phyloP scores from a whole-genome alignment of 305 asterid species.

The Rubia tinctorum region DNA sequence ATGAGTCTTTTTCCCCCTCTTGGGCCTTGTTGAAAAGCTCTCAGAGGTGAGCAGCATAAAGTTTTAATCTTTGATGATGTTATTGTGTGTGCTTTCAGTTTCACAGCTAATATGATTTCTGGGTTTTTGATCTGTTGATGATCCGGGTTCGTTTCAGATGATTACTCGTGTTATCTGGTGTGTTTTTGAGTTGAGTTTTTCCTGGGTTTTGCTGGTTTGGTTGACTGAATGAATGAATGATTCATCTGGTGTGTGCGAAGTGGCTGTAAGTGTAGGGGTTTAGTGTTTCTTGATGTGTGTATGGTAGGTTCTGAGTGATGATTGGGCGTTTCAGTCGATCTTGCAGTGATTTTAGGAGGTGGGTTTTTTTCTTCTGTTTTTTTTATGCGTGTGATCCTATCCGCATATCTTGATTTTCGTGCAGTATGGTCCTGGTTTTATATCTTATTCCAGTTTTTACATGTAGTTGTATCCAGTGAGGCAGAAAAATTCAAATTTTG shows the following conservation, averaged over 20 bases:
- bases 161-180: background rate
- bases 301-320: conserved; percentile 18
- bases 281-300: conserved; percentile 13
- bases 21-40: conserved; percentile 27
- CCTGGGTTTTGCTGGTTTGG: conserved; percentile 31
- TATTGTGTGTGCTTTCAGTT: conserved; percentile 12
- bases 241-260: conserved; percentile 14
- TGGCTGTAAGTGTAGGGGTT: conserved; percentile 11
- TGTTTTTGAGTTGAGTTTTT: conserved; percentile 27
- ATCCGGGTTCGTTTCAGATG: conserved; percentile 22
- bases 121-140: background rate
- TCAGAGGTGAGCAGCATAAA: conserved; percentile 35
- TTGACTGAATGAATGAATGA: conserved; percentile 5
- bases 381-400: conserved; percentile 9
- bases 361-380: conserved; percentile 2
- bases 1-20: conserved; percentile 23
- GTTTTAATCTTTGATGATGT: conserved; percentile 17
- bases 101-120: background rate
- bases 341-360: conserved; percentile 21
- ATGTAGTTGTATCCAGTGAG: conserved; percentile 2
- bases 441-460: background rate
- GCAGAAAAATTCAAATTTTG: background rate
- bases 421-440: conserved; percentile 3
- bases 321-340: conserved; percentile 29
- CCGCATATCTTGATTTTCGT: background rate